Evolutionary conservation across 441 rosid species (phyloP).

Genomic region (Jatropha podagrica): DNA sequence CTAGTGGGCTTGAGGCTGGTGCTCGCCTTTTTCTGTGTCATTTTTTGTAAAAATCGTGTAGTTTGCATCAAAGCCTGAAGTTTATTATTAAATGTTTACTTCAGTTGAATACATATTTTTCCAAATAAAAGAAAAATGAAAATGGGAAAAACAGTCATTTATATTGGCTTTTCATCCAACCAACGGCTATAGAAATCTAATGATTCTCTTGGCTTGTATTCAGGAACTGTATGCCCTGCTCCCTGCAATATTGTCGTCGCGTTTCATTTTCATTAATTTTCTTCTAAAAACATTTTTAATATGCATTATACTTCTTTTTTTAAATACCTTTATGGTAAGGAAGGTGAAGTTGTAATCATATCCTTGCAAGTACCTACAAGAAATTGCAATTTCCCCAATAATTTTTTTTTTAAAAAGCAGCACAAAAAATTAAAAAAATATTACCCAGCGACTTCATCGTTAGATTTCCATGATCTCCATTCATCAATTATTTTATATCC

Average conservation of each 20-base stretch:
- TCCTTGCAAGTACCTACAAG: slow-evolving; percentile 50
- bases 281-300: no score
- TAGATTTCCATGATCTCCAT: slow-evolving; percentile 49
- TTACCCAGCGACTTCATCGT: slow-evolving; percentile 45
- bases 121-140: neutral
- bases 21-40: no score
- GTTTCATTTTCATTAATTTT: neutral
- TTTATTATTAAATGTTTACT: no score
- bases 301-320: neutral
- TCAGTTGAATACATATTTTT: no score
- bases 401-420: neutral
- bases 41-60: no score
- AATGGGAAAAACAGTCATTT: neutral
- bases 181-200: slow-evolving; percentile 40
- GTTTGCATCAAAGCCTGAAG: no score
- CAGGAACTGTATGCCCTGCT: slow-evolving; percentile 65
- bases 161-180: slow-evolving; percentile 36
- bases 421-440: neutral
- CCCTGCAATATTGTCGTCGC: slow-evolving; percentile 37
- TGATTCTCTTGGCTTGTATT: slow-evolving; percentile 59
- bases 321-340: slow-evolving; percentile 49
- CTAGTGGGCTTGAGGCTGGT: no score
- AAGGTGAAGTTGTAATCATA: slow-evolving; percentile 54
- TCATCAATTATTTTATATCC: slow-evolving; percentile 36
- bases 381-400: neutral